Conservation (phyloP, 129 eudicot genomes). For the Daucus carota region DH1_v3.0 NC_030385.2:2202501-2203000, state of each 20-base stretch:
- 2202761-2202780: conserved; percentile 87
- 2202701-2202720: conserved; percentile 90
- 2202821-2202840: conserved; percentile 71
- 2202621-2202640: conserved; percentile 8
- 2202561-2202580: conserved; percentile 94
- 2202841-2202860: conserved; percentile 34
- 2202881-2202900: conserved; percentile 2
- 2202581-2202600: background rate
- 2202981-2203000: conserved; percentile 95
- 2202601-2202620: background rate
- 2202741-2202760: conserved; percentile 80
- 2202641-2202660: conserved; percentile 8
- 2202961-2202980: conserved; percentile 97
- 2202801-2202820: conserved; percentile 93
- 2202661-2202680: conserved; percentile 65
- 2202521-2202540: conserved; percentile 99
- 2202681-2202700: conserved; percentile 99
- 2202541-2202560: conserved; percentile 91
- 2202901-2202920: conserved; percentile 3
- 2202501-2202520: conserved; percentile 69
- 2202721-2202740: conserved; percentile 86
- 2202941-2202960: conserved; percentile 25
- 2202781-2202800: conserved; percentile 60
- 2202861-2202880: background rate
- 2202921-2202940: conserved; percentile 1